Base-by-base conservation (phyloP, 2,329 filamentous ascomycete species). In the Chaetomiaceae sp. region DNA sequence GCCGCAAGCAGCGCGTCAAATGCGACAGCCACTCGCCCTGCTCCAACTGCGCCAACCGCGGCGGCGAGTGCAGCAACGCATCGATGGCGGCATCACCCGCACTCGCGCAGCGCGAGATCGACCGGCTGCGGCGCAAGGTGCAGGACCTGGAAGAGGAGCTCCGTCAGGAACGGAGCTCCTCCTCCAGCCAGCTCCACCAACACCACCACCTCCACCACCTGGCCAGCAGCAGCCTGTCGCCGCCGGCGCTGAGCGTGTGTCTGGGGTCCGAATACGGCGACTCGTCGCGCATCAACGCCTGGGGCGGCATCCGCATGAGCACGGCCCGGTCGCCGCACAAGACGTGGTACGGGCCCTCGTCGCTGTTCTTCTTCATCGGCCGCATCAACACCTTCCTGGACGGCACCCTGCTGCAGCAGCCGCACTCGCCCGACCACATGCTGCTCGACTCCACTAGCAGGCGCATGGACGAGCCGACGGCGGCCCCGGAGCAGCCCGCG, bases 331-430 rank as follows among this genome's bases (percentile, higher is more conserved):
- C 63, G 1, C 62, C 60, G 17, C 62, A 67, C 44, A 58, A 58
- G 15, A 63, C 66, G 10, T 72, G 65, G 54, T 73, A 70, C 53
- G 72, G 71, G 2, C 63, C 68, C 0, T 64, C 69, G 2, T 74
- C 72, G 5, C 54, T 63, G 11, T 67, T 66, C 49, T 73, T 69
- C 57, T 74, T 73, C 53, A 66, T 72, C 42, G 59, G 60, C 14
- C 65, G 68, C 27, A 63, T 74, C 45, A 66, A 59, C 12, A 50
- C 53, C 6, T 71, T 64, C 49, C 54, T 73, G 11, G 58, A 55
- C 30, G 56, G 55, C 11, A 51, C 58, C 0, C n/a, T n/a, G n/a
- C 47, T 69, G 24, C 18, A 38, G 18, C 42, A 45, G n/a, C 35
- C 35, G 18, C 34, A 30, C 38, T 40, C 27, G 27, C 17, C 38